Conservation (phyloP, 208 protist genomes). For the Acanthamoeba royreba region DNA sequence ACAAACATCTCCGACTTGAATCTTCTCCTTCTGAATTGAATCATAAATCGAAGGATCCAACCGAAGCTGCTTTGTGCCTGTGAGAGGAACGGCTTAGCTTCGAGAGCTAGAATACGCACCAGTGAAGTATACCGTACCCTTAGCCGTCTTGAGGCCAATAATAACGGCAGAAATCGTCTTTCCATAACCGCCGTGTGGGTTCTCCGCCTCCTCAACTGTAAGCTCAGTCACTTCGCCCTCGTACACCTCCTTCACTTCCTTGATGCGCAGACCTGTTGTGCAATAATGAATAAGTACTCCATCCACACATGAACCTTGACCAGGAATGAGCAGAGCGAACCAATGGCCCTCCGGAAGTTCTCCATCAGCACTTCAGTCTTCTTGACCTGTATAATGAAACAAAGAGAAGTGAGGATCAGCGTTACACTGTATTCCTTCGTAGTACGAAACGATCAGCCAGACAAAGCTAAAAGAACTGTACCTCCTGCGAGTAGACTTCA, state of each 20-base stretch:
- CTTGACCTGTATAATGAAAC: no score
- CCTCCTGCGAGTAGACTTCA: slow-evolving; percentile 98
- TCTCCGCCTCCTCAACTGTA: slow-evolving; percentile 97
- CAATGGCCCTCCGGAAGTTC: no score
- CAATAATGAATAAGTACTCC: no score
- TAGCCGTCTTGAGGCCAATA: slow-evolving; percentile 97
- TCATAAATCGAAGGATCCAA: slow-evolving; percentile 99
- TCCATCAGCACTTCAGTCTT: slow-evolving; percentile 99
- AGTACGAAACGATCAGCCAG: no score
- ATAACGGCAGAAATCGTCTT: slow-evolving; percentile 98
- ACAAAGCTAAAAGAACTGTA: no score
- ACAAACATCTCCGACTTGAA: slow-evolving; percentile 99
- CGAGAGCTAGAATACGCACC: no score
- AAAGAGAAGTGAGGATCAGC: no score
- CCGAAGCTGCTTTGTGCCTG: slow-evolving; percentile 95
- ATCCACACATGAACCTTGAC: no score
- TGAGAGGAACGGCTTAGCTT: no score
- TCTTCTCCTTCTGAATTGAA: slow-evolving; percentile 97
- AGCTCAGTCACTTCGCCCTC: slow-evolving; percentile 98
- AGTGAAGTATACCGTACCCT: no score
- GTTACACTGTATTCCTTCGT: no score
- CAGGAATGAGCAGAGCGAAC: no score
- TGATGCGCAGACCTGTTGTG: slow-evolving; percentile 99
- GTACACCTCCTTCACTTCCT: slow-evolving; percentile 99
- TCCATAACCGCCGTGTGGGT: slow-evolving; percentile 94